These are phyloP conservation scores for Cladorrhinum samala DNA, from an alignment of 495 filamentous ascomycete species.

Conservation along the genomic window DNA sequence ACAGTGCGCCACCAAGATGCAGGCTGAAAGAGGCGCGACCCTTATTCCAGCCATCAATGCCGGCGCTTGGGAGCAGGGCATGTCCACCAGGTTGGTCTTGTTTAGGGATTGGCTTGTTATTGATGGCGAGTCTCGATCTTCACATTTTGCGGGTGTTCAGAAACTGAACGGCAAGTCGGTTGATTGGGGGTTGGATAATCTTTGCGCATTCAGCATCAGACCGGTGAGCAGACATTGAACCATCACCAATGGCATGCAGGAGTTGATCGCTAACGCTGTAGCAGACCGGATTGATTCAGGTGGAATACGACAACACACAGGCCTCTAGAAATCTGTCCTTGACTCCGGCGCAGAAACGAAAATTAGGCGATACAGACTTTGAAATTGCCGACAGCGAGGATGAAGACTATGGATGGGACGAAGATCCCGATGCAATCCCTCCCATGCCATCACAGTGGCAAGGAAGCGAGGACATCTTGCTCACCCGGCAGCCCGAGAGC, in stretches of 20 bases:
- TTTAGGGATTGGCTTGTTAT: slow-evolving; percentile 57
- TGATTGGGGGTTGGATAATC: slow-evolving; percentile 19
- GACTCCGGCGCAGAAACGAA: slow-evolving; percentile 36
- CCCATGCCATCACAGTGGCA: slow-evolving; percentile 46
- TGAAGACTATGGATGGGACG: slow-evolving; percentile 48
- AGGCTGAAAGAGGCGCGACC: slow-evolving; percentile 51
- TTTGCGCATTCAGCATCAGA: slow-evolving; percentile 37
- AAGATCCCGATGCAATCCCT: slow-evolving; percentile 37
- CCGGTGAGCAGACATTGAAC: slow-evolving; percentile 24
- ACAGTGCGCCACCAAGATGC: slow-evolving; percentile 65
- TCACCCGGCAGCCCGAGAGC: slow-evolving; percentile 25
- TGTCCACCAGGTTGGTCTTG: slow-evolving; percentile 61
- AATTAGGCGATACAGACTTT: slow-evolving; percentile 35
- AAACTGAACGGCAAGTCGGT: slow-evolving; percentile 37
- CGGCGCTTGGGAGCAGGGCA: slow-evolving; percentile 62
- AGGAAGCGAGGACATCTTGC: slow-evolving; percentile 45
- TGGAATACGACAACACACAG: slow-evolving; percentile 22
- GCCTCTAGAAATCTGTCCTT: slow-evolving; percentile 21
- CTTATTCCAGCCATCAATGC: slow-evolving; percentile 63
- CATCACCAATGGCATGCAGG: not conserved
- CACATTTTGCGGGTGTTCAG: slow-evolving; percentile 39
- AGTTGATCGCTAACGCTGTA: slow-evolving; percentile 14
- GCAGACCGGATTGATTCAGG: slow-evolving; percentile 23
- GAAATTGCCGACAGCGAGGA: slow-evolving; percentile 48
- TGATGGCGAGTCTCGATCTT: slow-evolving; percentile 20